phyloP scores from a whole-genome alignment of 2,329 filamentous ascomycete genomes.

The Phialophora chinensis region DNA sequence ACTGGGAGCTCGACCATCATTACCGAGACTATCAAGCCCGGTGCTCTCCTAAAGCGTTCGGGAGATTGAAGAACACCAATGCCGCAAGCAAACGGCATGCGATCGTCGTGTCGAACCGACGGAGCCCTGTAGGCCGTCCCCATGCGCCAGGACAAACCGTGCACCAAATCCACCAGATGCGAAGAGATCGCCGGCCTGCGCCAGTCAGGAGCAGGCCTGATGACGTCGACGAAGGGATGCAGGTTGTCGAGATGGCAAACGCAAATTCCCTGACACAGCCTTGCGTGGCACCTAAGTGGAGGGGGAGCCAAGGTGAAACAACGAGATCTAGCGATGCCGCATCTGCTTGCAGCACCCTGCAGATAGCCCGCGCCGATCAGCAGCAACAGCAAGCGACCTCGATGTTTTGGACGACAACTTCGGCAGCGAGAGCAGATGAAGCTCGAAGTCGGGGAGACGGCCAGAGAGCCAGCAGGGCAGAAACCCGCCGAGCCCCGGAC shows the following conservation, averaged over 20 bases:
- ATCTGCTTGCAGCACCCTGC: conserved; percentile 12
- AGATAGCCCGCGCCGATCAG: conserved; percentile 1
- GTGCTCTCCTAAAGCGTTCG: conserved; percentile 19
- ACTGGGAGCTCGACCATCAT: conserved; percentile 20
- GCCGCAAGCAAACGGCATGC: conserved; percentile 12
- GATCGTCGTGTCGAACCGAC: conserved; percentile 14
- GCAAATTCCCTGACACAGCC: conserved; percentile 16
- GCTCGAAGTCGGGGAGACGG: too few species aligned
- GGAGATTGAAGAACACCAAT: conserved; percentile 22
- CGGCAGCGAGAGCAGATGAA: conserved; percentile 4
- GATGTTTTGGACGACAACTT: background rate
- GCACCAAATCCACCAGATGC: conserved; percentile 11
- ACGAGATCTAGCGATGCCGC: conserved; percentile 12
- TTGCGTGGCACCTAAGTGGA: conserved; percentile 11
- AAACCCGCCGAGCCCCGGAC: conserved; percentile 1
- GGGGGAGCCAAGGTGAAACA: conserved; percentile 4
- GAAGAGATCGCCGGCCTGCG: conserved; percentile 13
- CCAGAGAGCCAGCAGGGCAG: background rate
- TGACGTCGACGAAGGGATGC: conserved; percentile 22
- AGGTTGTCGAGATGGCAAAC: conserved; percentile 15
- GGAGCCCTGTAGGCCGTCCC: background rate
- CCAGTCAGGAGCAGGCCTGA: conserved; percentile 14
- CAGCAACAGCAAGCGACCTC: background rate
- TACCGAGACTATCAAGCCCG: conserved; percentile 15
- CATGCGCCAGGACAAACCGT: background rate